Evolutionary conservation across 352 stramenopile genomes (phyloP).

Genomic region (Globisporangium apiculatum): DNA sequence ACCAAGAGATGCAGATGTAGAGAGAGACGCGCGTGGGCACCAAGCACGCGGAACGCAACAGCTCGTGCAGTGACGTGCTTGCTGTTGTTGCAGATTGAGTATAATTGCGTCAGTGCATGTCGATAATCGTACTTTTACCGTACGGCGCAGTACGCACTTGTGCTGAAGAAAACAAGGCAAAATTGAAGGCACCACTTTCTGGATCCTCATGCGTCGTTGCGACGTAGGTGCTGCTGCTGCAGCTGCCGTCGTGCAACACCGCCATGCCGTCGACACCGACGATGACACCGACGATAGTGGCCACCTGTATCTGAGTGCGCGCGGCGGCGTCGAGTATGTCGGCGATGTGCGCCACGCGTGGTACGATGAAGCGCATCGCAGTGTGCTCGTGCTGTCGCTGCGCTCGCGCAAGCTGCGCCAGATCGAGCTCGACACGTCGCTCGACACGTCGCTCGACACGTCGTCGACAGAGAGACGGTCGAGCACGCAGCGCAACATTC

Average conservation of each 20-base stretch:
- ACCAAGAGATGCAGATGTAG: not conserved
- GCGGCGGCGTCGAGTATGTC: constrained; percentile 35
- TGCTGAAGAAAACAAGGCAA: not conserved
- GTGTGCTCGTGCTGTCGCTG: constrained; percentile 39
- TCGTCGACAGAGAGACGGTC: not conserved
- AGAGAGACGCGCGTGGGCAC: not conserved
- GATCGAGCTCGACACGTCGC: constrained; percentile 25
- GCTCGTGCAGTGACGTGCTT: not conserved
- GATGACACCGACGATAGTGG: constrained; percentile 54
- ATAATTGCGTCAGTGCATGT: not conserved
- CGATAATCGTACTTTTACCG: constrained; percentile 2
- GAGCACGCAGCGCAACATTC: not conserved
- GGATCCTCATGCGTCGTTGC: not conserved
- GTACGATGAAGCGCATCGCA: constrained; percentile 51
- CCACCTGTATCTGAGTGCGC: constrained; percentile 51
- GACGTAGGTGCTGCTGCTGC: too few species aligned
- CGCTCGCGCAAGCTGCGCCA: constrained; percentile 27
- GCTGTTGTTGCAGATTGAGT: not conserved
- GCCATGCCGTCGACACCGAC: not conserved
- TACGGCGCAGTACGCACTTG: not conserved
- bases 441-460: not conserved
- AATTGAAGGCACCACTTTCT: too few species aligned
- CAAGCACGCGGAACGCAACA: not conserved
- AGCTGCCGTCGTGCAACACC: not conserved
- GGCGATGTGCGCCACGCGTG: constrained; percentile 27